Evolutionary conservation across 805 yeast genomes (phyloP), one percentile per base, ranked within the genome.

Genomic region (Scheffersomyces amazonensis): DNA sequence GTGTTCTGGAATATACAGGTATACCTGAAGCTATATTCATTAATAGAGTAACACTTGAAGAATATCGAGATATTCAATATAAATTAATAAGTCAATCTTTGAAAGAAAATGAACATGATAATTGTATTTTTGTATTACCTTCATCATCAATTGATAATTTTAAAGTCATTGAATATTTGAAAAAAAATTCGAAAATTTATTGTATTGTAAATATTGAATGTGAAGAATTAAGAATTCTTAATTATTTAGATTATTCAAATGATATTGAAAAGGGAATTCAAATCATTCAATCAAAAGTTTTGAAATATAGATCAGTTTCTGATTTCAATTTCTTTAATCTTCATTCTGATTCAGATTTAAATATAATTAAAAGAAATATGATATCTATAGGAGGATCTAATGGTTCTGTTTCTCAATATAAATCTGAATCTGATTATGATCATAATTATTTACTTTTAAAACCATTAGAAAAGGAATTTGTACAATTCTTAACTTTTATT

Each of bases 121-220:
- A 42, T 29, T 33, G 25, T 32, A 36, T 41, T 16, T 27, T 40
- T 27, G 46, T 44, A 13, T 32, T 46, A 18, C 50, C 50, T 12
- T 40, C 48, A 11, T 37, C 46, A 13, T 32, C 25, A 16, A 35
- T 46, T 31, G 46, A 44, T 19, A 32, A 43, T 25, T 28, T 32
- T 12, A 31, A 29, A 7, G 20, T 41, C 5, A 27, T 48, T 17
- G 39, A 40, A 9, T 46, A 32, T 21, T 34, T 48, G 12, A 12
- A 6, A 10, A 10, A 34, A 9, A 32, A 38, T 16, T 17, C 36
- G 22, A 36, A 35, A 31, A 30, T 36, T 5, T 36, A 39, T 23
- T 22, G 16, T 15, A 37, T 49, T 9, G 36, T 49, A 17, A 36
- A 46, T 22, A 39, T 49, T n/a, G 47, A 48, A 29, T 42, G 50